Base-by-base conservation (phyloP, 208 protist species). In the Trypanosoma melophagium region DNA sequence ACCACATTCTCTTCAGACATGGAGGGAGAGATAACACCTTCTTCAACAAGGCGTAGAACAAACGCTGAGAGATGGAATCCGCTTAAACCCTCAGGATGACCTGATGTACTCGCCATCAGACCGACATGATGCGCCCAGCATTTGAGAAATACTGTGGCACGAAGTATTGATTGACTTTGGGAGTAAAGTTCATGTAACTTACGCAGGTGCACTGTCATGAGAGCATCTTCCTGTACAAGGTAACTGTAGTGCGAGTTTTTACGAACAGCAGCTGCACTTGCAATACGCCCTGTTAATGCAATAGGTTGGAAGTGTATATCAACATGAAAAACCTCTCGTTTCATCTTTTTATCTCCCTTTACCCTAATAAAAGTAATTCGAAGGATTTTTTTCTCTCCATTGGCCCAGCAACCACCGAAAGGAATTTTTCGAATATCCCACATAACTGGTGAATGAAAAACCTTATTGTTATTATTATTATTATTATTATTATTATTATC, bases 231-330 rank as follows among this genome's bases (percentile, higher is more conserved):
- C 28, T 89, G 78, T 54, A 96, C 74, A 60, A 86, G 72, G 73
- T 93, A 85, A 65, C 76, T 88, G 74, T 92, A 96, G 54, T 83
- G 74, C 16, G 90, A 83, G 62, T 93, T 87, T 80, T 87, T 89
- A 58, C 79, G 77, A 51, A 83, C 73, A 0, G 82, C 79, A 38
- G 73, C 74, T 9, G 77, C 81, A 56, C 80, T 82, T 44, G 84
- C 79, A n/a, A 80, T 74, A 28, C 80, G 83, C 2, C 76, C 79
- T 21, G 77, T 76, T 31, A 80, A 72, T 14, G 77, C 52, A 19
- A 78, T 61, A 0, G 85, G 87, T 28, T 84, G 85, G 64, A 92
- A 83, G 66, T 92, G 84, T 7, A 96, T 47, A 62, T 92, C 74
- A 2, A 96, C 72, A 22, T 90, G 77, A 51, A 93, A 85, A 24